Base-by-base conservation (phyloP, 805 yeast genomes). In the Barnettozyma californica region DNA sequence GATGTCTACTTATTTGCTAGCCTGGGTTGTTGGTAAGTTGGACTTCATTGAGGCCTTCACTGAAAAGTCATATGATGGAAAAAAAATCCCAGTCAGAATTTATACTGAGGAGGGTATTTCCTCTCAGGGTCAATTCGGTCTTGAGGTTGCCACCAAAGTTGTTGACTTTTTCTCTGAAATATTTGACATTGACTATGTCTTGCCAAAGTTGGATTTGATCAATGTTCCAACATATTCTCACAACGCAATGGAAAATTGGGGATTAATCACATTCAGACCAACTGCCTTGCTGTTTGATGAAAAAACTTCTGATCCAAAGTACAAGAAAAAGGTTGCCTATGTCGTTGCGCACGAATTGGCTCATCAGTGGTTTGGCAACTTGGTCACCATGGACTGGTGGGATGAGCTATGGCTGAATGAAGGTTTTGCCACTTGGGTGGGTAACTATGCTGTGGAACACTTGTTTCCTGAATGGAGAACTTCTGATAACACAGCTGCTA, bases 301-400 rank as follows among this genome's bases (percentile, higher is more conserved):
- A 48, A 75, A 77, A 53, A 77, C 78, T 52, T 80, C 91, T 49
- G 79, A 82, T 50, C 73, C 79, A 54, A 70, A 71, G 49, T 77
- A 83, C 60, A 78, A 80, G 65, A 78, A 79, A 63, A 76, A 88
- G 60, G 94, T 87, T 21, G 85, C 90, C 20, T 90, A 87, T 59
- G 94, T 87, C 40, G 88, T 87, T 43, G 86, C 84, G 69, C 95
- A 87, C 69, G 95, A 87, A 68, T 74, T 87, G 67, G 95, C 95
- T 36, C 95, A 87, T 66, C 95, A 87, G 72, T 87, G 95, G 95
- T 87, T 87, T 61, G 95, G 95, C 62, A 84, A 87, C 65, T 73
- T 87, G 65, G 95, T 87, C 52, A 87, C 95, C 47, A 87, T 87
- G 95, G 90, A 86, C 60, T 87, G 89, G 84, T 87, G 95, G 95